phyloP scores from a whole-genome alignment of 2,329 filamentous ascomycete species.

The Tolypocladium amazonense region DNA sequence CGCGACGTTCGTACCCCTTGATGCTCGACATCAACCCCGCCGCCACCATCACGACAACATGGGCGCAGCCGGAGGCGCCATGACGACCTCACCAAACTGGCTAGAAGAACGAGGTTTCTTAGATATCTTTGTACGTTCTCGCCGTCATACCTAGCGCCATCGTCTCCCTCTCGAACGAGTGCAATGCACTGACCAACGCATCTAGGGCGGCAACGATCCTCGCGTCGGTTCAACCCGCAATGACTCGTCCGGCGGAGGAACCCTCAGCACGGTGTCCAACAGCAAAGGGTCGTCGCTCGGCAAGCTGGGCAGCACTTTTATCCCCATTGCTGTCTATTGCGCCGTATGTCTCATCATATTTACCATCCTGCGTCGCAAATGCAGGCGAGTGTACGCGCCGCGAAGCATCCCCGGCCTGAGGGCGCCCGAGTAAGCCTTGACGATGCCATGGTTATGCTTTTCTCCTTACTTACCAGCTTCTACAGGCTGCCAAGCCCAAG shows the following conservation, averaged over 20 bases:
- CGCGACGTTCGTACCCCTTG: conserved; percentile 1
- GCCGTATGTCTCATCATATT: conserved; percentile 40
- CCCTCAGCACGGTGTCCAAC: conserved; percentile 19
- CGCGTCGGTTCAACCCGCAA: conserved; percentile 23
- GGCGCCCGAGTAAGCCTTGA: conserved; percentile 24
- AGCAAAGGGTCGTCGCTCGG: conserved; percentile 23
- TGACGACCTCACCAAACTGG: not conserved
- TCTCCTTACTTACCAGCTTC: not conserved
- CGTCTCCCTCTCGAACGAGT: too few species aligned
- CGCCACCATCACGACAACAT: not conserved
- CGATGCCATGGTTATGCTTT: not conserved
- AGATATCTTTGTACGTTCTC: conserved; percentile 2
- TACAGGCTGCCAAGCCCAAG: not conserved
- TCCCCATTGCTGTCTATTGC: conserved; percentile 42
- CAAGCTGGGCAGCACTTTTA: conserved; percentile 37
- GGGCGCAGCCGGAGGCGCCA: not conserved
- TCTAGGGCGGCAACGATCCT: conserved; percentile 13
- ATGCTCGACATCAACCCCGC: not conserved
- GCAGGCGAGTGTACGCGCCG: conserved; percentile 43
- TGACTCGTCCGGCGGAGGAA: conserved; percentile 20
- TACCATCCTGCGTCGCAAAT: conserved; percentile 33
- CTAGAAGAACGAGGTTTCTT: conserved; percentile 1
- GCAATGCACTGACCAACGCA: not conserved
- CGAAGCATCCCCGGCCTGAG: conserved; percentile 38
- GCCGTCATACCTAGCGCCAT: too few species aligned